Conservation (phyloP, 2,329 filamentous ascomycete genomes). For the Fusarium begoniae region DNA sequence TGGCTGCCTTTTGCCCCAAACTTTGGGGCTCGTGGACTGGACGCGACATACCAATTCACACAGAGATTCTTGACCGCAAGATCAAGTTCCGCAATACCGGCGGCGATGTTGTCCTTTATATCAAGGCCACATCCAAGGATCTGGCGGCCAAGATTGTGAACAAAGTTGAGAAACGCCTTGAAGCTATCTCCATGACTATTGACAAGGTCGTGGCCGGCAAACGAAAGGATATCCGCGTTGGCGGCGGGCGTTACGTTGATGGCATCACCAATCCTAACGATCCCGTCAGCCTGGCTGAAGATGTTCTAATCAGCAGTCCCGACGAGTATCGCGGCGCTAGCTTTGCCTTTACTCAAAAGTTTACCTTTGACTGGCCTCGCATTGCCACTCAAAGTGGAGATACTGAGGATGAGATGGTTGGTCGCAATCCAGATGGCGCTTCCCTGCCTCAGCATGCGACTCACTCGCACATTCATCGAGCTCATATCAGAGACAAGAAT, state of each 20-base stretch:
- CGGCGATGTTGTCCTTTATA: neutral
- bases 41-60: neutral
- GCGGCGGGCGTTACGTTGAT: neutral
- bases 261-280: neutral
- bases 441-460: neutral
- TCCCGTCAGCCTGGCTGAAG: neutral
- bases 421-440: neutral
- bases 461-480: neutral
- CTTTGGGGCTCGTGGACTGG: neutral
- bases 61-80: neutral
- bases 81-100: neutral
- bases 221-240: neutral
- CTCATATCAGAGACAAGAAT: neutral
- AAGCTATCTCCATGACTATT: neutral
- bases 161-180: neutral
- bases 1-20: neutral
- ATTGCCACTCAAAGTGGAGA: neutral
- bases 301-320: neutral
- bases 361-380: neutral
- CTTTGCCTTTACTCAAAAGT: neutral
- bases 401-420: neutral
- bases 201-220: neutral
- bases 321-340: neutral
- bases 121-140: neutral
- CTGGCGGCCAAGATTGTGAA: neutral